Evolutionary conservation across 352 stramenopile genomes (phyloP), one percentile per base, ranked within the genome.

Genomic region (Hyaloperonospora brassicae): DNA sequence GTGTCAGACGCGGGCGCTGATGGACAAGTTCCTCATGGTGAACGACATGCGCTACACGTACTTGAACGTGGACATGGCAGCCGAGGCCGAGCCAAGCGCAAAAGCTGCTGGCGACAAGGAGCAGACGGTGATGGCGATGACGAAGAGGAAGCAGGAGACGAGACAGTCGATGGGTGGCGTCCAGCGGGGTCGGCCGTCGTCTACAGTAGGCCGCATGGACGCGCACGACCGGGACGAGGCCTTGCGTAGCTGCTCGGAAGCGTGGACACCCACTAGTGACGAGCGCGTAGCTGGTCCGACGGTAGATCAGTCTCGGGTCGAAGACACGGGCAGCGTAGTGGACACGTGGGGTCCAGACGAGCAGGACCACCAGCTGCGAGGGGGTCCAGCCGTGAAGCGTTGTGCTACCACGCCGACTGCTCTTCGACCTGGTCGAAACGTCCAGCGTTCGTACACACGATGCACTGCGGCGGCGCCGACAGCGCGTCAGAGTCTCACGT

Each of bases 11-110:
- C 78, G 84, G 0, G 61, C 62, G 47, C 65, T 94, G 39, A 88
- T 94, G 72, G 80, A 94, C 64, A 74, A 90, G 61, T 94, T 94
- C 58, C 72, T 94, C 43, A 87, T 91, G 74, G 79, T 91, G 14
- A 86, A 86, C 57, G 81, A 94, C 52, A 89, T 92, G 81, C 78
- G 81, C 38, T 94, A 91, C 77, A 92, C 81, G 58, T 92, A 88
- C 54, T 63, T 92, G 43, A 86, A 88, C 64, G 76, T 92, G 24
- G 79, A 89, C 55, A 87, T 89, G 77, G 77, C 87, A 39, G 50
- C 76, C 5, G 64, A 73, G 36, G 59, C 62, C 25, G 74, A 86
- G 14, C 64, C 61, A 45, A 59, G 55, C 44, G 68, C 68, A 54
- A 84, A 82, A 56, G 55, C 61, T 36, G 56, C 57, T 34, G 27